phyloP scores from a whole-genome alignment of 345 rosid genomes.

The Noccaea caerulescens region DNA sequence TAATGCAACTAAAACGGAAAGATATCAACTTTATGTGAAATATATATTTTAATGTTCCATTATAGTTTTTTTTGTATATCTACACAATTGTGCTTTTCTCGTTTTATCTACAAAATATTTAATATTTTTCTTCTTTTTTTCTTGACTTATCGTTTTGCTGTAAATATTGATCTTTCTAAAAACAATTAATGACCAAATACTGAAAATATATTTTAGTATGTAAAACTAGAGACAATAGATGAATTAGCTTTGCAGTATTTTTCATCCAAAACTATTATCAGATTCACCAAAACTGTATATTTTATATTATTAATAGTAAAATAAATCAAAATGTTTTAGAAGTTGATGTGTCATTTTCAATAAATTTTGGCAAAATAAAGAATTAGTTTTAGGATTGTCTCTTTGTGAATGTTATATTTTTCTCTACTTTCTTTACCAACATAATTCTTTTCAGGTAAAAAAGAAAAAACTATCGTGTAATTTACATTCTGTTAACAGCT shows the following conservation, averaged over 20 bases:
- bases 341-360: not conserved
- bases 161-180: not conserved
- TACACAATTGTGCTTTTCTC: not conserved
- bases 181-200: not conserved
- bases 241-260: not conserved
- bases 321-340: too few relatives aligned
- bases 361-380: not conserved
- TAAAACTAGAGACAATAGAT: not conserved
- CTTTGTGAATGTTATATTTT: not conserved
- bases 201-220: not conserved
- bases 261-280: not conserved
- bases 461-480: not conserved
- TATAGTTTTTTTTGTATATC: not conserved
- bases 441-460: too few relatives aligned
- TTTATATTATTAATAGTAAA: not conserved
- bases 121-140: not conserved
- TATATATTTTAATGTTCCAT: constrained; percentile 11
- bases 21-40: constrained; percentile 31
- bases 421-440: not conserved
- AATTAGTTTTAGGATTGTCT: not conserved
- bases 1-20: constrained; percentile 41
- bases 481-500: not conserved
- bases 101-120: not conserved
- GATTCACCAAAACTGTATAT: not conserved
- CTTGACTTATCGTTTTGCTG: not conserved